These are phyloP conservation scores for Chlamydomonas sphaeroides DNA, from an alignment of 139 green algal genomes.

Conservation along the genomic window DNA sequence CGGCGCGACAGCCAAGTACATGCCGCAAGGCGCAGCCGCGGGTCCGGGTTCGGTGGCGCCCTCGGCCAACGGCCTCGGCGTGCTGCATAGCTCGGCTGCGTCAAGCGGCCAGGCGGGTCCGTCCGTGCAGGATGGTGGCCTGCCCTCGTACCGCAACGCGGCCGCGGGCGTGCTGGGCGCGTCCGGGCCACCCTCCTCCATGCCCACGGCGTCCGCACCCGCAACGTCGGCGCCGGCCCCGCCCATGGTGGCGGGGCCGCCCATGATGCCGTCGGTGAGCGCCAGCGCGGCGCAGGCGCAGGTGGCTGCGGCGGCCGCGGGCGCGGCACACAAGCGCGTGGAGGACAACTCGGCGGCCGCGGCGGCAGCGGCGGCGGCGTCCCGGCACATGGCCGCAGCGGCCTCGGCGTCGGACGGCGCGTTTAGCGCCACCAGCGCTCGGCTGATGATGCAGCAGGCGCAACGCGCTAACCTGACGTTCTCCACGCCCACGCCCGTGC, in stretches of 20 bases:
- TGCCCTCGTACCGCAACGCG: slow-evolving; percentile 57
- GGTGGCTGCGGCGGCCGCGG: neutral
- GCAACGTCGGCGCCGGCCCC: too few relatives aligned
- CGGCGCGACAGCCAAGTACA: neutral
- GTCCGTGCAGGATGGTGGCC: too few relatives aligned
- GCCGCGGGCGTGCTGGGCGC: slow-evolving; percentile 41
- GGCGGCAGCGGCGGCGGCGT: neutral
- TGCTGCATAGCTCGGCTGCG: slow-evolving; percentile 14
- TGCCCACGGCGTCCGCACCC: too few relatives aligned
- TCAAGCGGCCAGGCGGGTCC: too few relatives aligned
- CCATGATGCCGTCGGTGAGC: neutral
- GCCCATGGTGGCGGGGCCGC: neutral
- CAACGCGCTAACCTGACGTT: slow-evolving; percentile 14
- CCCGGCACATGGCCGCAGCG: slow-evolving; percentile 14
- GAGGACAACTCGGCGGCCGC: neutral
- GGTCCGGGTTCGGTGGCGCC: neutral
- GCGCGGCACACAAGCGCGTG: neutral
- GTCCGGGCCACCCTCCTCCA: neutral
- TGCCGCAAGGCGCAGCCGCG: neutral
- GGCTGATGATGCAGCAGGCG: slow-evolving; percentile 43
- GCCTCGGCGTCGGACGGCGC: neutral
- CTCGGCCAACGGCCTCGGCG: slow-evolving; percentile 8
- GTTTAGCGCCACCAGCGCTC: slow-evolving; percentile 18
- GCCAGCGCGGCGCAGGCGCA: neutral
- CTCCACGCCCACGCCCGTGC: slow-evolving; percentile 6